A percentile compares a stretch with the other conserved stretches of the same genome.
Evolutionary conservation across 2,329 filamentous ascomycete genomes (phyloP).

Genomic region (Exophiala calicioides): DNA sequence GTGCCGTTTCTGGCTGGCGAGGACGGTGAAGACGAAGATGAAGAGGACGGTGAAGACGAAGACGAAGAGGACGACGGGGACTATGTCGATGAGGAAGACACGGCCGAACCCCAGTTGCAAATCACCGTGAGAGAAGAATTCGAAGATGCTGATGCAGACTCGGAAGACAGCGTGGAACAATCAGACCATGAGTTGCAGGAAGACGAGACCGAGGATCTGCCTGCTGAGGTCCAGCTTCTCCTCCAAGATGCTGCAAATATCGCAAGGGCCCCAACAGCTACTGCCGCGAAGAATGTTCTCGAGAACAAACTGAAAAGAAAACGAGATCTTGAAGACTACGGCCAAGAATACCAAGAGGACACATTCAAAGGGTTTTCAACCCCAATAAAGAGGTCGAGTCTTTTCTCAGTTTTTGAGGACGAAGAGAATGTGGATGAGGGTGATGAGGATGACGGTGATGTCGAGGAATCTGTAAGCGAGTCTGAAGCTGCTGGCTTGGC

Average conservation of each 20-base stretch:
- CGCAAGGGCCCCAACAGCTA: slow-evolving; percentile 1
- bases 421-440: slow-evolving; percentile 1
- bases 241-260: slow-evolving; percentile 24
- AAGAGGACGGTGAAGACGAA: slow-evolving; percentile 32
- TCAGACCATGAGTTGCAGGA: slow-evolving; percentile 34
- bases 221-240: slow-evolving; percentile 19
- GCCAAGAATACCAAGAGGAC: slow-evolving; percentile 8
- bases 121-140: slow-evolving; percentile 25
- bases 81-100: no score
- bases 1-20: slow-evolving; percentile 25
- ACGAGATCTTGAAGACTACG: slow-evolving; percentile 20
- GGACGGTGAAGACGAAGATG: slow-evolving; percentile 35
- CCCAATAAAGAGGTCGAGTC: slow-evolving; percentile 3
- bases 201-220: slow-evolving; percentile 34
- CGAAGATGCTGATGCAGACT: slow-evolving; percentile 33
- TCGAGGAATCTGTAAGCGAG: no score
- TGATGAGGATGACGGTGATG: slow-evolving; percentile 5
- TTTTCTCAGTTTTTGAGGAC: no score
- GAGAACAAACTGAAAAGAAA: slow-evolving; percentile 22
- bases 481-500: no score
- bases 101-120: slow-evolving; percentile 8
- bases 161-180: slow-evolving; percentile 26
- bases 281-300: slow-evolving; percentile 6
- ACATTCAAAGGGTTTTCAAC: slow-evolving; percentile 24
- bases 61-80: slow-evolving; percentile 16